Evolutionary conservation across 345 rosid species (phyloP), one percentile per base, ranked within the genome.

Genomic region (Orychophragmus violaceus): DNA sequence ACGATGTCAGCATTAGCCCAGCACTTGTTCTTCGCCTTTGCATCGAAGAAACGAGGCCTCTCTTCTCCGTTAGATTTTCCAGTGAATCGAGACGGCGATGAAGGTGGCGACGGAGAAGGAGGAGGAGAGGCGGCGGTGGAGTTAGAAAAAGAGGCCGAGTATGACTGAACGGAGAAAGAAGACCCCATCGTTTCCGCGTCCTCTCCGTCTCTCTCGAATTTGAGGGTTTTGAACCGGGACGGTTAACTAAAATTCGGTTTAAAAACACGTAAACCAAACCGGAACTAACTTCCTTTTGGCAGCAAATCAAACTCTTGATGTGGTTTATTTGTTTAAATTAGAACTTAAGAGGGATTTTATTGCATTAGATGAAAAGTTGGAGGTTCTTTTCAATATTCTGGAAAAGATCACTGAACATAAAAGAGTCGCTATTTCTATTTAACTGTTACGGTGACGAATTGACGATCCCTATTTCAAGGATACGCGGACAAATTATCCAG

Each of bases 11-110:
- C 96, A 1, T 84, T 82, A 1, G 79, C 81, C 99, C 99, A 93
- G 69, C 97, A 93, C 35, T 18, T 41, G 63, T 39, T 80, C 78
- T 93, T 93, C 18, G 88, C 83, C 69, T 81, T 80, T 3, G 77
- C 65, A 69, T 86, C 90, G 77, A 93, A 93, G 84, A 71, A 90
- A 27, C 95, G 83, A 12, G 97, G 92, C 27, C 95, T 81, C 58
- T 81, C 90, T 37, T 81, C 79, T 16, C 78, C 80, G 37, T 50
- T 67, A 0, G 57, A 2, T 51, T 73, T 73, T 0, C 18, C 68
- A 25, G 8, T 71, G 50, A 11, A 3, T 1, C 75, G 46, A 30
- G 74, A 55, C 68, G 81, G 27, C 72, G 80, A 42, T 63, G 76
- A 25, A 35, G 76, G 66, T 23, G 71, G 62, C 68, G 81, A 6